Evolutionary conservation across 1,284 basidiomycete genomes (phyloP).

Genomic region (Irpex sp.): DNA sequence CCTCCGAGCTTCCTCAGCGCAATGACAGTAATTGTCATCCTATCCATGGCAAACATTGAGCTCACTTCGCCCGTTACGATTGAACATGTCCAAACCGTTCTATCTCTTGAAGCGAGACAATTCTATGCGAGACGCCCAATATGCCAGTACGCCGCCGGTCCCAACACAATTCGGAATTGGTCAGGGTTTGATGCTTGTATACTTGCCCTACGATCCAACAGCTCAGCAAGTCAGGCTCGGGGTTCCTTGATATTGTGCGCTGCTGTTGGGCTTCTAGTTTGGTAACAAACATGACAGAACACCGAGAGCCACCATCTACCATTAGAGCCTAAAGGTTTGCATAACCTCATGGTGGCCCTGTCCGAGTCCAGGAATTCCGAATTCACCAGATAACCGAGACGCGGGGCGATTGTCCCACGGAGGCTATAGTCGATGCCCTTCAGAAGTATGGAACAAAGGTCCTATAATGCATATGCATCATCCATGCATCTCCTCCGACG

Average conservation of each 20-base stretch:
- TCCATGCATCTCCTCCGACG: neutral
- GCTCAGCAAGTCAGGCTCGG: neutral
- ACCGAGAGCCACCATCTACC: neutral
- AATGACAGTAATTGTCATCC: too few species aligned
- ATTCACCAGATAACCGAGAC: neutral
- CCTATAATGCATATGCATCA: neutral
- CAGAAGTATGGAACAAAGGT: neutral
- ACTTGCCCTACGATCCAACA: neutral
- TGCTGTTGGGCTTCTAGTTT: neutral
- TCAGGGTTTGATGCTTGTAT: neutral
- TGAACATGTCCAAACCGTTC: neutral
- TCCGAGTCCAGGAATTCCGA: neutral
- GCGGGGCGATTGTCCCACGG: neutral
- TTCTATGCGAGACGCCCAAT: too few species aligned
- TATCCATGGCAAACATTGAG: too few species aligned
- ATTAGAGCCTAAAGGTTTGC: neutral
- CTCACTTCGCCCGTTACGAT: neutral
- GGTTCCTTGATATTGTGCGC: neutral
- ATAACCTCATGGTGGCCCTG: neutral
- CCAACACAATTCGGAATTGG: neutral
- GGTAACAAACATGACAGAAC: neutral
- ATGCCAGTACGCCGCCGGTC: too few species aligned
- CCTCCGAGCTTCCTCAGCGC: too few species aligned
- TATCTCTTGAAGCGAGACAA: neutral
- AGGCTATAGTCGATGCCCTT: neutral